phyloP scores from a whole-genome alignment of 352 stramenopile genomes.

The Phytophthora palmivora region DNA sequence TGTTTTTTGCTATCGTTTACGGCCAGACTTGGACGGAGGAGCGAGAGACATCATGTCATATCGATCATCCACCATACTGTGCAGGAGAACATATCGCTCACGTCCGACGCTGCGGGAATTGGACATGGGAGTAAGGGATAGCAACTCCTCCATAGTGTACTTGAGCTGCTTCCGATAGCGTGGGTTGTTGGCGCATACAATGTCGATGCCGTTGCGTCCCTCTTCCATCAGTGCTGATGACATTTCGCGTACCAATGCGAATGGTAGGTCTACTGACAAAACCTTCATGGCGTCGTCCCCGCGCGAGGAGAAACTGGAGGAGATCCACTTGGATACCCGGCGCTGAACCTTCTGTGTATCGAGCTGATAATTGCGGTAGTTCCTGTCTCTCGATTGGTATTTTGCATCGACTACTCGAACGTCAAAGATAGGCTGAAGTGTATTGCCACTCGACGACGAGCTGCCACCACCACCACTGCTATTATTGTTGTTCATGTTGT shows the following conservation, averaged over 20 bases:
- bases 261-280: conserved; percentile 83
- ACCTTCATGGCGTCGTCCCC: conserved; percentile 87
- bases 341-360: conserved; percentile 85
- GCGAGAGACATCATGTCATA: conserved; percentile 89
- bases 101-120: conserved; percentile 50
- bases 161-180: conserved; percentile 86
- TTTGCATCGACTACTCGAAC: conserved; percentile 82
- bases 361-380: conserved; percentile 65
- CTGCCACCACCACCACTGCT: conserved; percentile 14
- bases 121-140: conserved; percentile 53
- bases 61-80: conserved; percentile 85
- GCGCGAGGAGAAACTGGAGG: conserved; percentile 73
- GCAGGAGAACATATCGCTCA: conserved; percentile 82
- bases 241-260: conserved; percentile 78
- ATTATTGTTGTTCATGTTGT: conserved; percentile 31
- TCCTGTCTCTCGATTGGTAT: conserved; percentile 52
- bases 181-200: conserved; percentile 60
- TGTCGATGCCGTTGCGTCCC: conserved; percentile 61
- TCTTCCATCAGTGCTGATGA: conserved; percentile 85
- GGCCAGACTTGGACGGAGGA: conserved; percentile 48
- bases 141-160: conserved; percentile 81
- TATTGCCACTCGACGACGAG: conserved; percentile 7
- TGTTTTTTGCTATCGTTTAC: conserved; percentile 31
- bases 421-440: conserved; percentile 76
- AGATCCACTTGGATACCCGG: conserved; percentile 90